Conservation (phyloP, 1,139 yeast genomes). For the Scheffersomyces stambukii region DNA sequence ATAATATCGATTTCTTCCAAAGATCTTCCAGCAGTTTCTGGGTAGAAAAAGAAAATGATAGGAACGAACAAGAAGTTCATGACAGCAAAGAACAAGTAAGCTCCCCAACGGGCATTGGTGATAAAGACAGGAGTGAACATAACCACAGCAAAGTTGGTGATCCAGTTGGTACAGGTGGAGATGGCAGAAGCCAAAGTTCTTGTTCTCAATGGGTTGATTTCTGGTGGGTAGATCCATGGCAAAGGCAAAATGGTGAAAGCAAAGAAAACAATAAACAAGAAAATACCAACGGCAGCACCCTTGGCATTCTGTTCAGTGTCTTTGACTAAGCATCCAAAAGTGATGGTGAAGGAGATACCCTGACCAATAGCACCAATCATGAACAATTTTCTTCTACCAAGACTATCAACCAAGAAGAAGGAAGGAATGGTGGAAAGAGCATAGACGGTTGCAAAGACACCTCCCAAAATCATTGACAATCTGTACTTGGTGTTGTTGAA, state of each 20-base stretch:
- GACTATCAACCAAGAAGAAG: conserved; percentile 57
- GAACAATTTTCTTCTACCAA: conserved; percentile 64
- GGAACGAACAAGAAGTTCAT: conserved; percentile 39
- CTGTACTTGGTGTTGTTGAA: conserved; percentile 39
- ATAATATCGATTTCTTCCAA: conserved; percentile 47
- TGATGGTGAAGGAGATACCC: conserved; percentile 35
- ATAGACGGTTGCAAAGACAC: conserved; percentile 61
- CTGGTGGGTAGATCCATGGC: conserved; percentile 62
- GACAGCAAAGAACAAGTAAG: conserved; percentile 41
- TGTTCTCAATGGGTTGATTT: conserved; percentile 57
- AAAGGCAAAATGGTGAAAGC: conserved; percentile 56
- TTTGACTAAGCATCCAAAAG: conserved; percentile 40
- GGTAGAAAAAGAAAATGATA: conserved; percentile 43
- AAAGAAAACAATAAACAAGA: conserved; percentile 50
- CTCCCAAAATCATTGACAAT: conserved; percentile 56
- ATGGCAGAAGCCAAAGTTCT: conserved; percentile 56
- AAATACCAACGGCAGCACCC: conserved; percentile 52
- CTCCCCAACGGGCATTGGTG: conserved; percentile 35
- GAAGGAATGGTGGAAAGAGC: conserved; percentile 61
- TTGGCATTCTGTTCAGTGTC: conserved; percentile 29
- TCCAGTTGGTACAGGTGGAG: conserved; percentile 47
- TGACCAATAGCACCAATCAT: conserved; percentile 49
- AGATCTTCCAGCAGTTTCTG: conserved; percentile 46
- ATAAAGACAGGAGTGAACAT: conserved; percentile 47
- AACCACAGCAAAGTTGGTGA: conserved; percentile 43